A percentile compares a stretch with the other conserved stretches of the same genome.
These are phyloP conservation scores for Leccinum angustisporum DNA, from an alignment of 1,284 basidiomycete species.

Conservation along the genomic window DNA sequence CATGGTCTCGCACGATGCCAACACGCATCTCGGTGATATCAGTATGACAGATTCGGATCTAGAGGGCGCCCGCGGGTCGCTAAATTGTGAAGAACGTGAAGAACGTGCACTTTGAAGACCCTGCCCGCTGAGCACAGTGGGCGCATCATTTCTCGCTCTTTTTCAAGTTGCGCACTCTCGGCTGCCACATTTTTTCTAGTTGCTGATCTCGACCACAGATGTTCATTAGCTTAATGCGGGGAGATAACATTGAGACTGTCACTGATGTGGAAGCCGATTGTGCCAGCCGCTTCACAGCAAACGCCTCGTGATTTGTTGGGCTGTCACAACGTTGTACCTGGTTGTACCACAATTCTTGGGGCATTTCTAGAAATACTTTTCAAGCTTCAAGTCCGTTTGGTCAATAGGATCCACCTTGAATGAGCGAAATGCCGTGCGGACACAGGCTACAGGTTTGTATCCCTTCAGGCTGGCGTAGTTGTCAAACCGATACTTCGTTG, in stretches of 20 bases:
- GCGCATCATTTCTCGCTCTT: not conserved
- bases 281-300: conserved; percentile 16
- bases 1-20: conserved; percentile 14
- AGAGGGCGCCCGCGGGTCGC: conserved; percentile 8
- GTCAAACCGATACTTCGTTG: conserved; percentile 6
- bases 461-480: conserved; percentile 1
- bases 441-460: not conserved
- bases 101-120: not conserved
- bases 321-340: not conserved
- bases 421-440: conserved; percentile 8
- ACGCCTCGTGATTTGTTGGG: conserved; percentile 14
- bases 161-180: not conserved
- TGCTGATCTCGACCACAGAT: conserved; percentile 16
- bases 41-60: conserved; percentile 5
- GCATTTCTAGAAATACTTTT: too few species aligned
- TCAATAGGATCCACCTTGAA: not conserved
- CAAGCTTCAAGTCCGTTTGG: too few species aligned
- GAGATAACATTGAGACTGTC: conserved; percentile 22
- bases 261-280: conserved; percentile 21
- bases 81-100: conserved; percentile 8
- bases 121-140: not conserved
- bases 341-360: not conserved
- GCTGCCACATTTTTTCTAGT: not conserved
- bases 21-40: conserved; percentile 12
- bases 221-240: conserved; percentile 28